Base-by-base conservation (phyloP, 352 stramenopile genomes). In the Pythium biforme region DNA sequence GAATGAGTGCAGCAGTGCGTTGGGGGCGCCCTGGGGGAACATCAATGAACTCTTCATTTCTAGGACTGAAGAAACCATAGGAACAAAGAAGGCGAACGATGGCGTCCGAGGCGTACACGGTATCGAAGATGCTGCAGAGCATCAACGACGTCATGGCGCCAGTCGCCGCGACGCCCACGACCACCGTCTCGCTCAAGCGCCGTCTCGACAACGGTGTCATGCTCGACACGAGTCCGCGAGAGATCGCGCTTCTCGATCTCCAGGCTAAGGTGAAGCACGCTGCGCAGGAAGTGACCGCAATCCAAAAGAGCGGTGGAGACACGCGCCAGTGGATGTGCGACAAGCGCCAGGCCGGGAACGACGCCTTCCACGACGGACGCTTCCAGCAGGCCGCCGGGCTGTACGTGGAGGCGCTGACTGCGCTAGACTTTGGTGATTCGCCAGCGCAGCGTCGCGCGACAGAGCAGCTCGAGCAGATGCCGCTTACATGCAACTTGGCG, bases 141-240 rank as follows among this genome's bases (percentile, higher is more conserved):
- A 90, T 92, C 66, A 94, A 92, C 49, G 75, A 86, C 49, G 69
- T 88, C 43, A 92, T 94, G 85, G 74, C 75, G 4, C 83, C 83
- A 2, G 75, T 90, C 23, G 79, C 73, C 20, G 72, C 69, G 26
- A 70, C 83, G 14, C 57, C 71, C 11, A 77, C 72, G 17, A 66
- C 70, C 17, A 85, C 72, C 4, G 74, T 90, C 54, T 76, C 76
- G 9, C 70, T 95, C 41, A 86, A 95, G 70, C 78, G 81, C 25
- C 87, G 77, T 49, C 76, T 80, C 31, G 82, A 89, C 27, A 93
- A 95, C 56, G 86, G 82, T 29, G 72, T 95, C 26, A 89, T 91
- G 77, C 74, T 95, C 14, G 81, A 90, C 64, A 93, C 79, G 17
- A 88, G 76, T 2, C 60, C 72, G 11, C 78, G 87, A 41, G 86